Evolutionary conservation across 2,329 filamentous ascomycete genomes (phyloP), one percentile per base, ranked within the genome.

Genomic region (Aureobasidium sp.): DNA sequence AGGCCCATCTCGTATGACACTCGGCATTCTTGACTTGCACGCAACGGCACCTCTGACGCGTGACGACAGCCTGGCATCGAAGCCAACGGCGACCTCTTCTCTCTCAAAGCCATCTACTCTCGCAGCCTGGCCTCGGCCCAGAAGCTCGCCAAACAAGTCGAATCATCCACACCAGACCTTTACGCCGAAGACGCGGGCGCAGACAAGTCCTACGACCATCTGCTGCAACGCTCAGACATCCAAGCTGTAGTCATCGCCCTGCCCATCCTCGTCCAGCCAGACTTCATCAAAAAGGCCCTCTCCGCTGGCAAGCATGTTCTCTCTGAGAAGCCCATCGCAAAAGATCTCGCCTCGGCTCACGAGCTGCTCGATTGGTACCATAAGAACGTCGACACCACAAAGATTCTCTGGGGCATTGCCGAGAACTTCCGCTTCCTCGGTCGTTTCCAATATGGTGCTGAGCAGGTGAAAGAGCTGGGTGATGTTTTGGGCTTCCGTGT

Each of bases 341-440:
- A 79, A 58, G 79, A 85, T 58, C 68, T 84, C 7, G 70, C 72
- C 1, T 70, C 71, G 1, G 77, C 78, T 0, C 64, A 68, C 22
- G 68, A 72, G n/a, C 68, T 82, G 24, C 65, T 80, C 21, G 55
- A 69, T 6, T 78, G 71, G 66, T 77, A 75, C 56, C 58, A 69
- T 11, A 58, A 65, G 16, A 71, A 71, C 30, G 70, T 73, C 54
- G 62, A 63, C 6, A 64, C 58, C 47, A 69, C 68, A 48, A 60
- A 67, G 19, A 55, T 48, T 11, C 76, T 75, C 5, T 80, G 81
- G 69, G 73, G 74, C 12, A 76, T 90, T 3, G 86, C 84, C 0
- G 87, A 90, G 68, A 89, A 90, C 68, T 86, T 81, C 64, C 78
- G 86, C 47, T 89, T 81, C 69, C 66, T 79, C 53, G 72, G 77